Conservation (phyloP, 140 eudicot genomes). For the Flaveria floridana region DNA sequence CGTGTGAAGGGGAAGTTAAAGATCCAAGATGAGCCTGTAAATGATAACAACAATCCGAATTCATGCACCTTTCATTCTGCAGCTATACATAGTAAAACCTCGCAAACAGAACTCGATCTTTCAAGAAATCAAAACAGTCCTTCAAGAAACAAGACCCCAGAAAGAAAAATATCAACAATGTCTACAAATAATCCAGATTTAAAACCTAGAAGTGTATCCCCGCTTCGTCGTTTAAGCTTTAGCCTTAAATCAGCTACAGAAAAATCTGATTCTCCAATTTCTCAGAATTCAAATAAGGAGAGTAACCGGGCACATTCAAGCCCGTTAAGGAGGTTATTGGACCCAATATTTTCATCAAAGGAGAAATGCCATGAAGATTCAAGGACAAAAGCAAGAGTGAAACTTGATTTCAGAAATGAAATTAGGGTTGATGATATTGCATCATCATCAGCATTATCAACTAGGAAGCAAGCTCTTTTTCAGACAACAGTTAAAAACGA, state of each 20-base stretch:
- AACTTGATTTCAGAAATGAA: conserved; percentile 29
- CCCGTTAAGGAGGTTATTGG: conserved; percentile 54
- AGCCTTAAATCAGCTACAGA: conserved; percentile 28
- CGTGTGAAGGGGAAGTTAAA: conserved; percentile 44
- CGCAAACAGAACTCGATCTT: conserved; percentile 20
- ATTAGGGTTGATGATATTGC: conserved; percentile 20
- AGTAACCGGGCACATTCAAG: conserved; percentile 39
- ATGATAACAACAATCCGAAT: conserved; percentile 15
- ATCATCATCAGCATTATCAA: conserved; percentile 22
- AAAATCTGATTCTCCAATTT: conserved; percentile 30
- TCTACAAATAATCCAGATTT: conserved; percentile 11
- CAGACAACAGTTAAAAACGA: conserved; percentile 47
- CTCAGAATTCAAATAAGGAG: conserved; percentile 28
- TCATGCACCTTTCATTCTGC: conserved; percentile 12
- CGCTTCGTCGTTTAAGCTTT: conserved; percentile 48
- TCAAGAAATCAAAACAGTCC: conserved; percentile 23
- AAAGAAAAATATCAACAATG: conserved; percentile 22
- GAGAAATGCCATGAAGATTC: conserved; percentile 37
- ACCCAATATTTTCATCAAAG: conserved; percentile 48
- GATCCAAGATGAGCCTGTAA: conserved; percentile 35
- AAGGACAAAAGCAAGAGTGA: conserved; percentile 29
- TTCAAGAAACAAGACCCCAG: conserved; percentile 30
- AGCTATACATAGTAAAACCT: conserved; percentile 13
- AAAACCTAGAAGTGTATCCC: conserved; percentile 48
- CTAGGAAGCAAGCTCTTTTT: conserved; percentile 45